Conservation (phyloP, 441 rosid species). For the Erodium texanum region DNA sequence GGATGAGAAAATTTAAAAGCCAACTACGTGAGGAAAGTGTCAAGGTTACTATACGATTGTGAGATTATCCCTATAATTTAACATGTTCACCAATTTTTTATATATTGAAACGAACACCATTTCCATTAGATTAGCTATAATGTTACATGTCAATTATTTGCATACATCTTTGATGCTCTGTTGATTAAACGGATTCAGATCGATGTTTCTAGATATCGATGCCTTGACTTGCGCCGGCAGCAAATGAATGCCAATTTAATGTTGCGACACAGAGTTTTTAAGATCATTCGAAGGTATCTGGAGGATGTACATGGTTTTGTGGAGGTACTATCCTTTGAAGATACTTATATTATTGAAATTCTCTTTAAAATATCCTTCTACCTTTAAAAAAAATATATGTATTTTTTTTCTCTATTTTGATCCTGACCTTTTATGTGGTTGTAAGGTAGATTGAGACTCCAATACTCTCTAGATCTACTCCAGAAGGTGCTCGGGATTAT, state of each 20-base stretch:
- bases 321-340: constrained; percentile 46
- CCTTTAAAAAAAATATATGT: no score
- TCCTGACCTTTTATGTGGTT: constrained; percentile 35
- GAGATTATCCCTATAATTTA: not conserved
- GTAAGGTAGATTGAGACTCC: constrained; percentile 95
- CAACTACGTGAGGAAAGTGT: no score
- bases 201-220: constrained; percentile 48
- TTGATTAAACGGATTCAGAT: constrained; percentile 10
- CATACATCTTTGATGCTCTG: not conserved
- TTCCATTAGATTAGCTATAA: not conserved
- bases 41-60: no score
- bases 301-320: constrained; percentile 79
- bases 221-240: constrained; percentile 86
- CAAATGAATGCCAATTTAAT: constrained; percentile 73
- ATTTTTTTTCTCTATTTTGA: constrained; percentile 18
- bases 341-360: not conserved
- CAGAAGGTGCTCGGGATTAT: constrained; percentile 97
- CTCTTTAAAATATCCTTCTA: not conserved
- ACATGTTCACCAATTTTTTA: not conserved
- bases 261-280: constrained; percentile 82
- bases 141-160: not conserved
- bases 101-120: not conserved
- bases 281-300: constrained; percentile 70
- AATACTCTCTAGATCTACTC: constrained; percentile 89
- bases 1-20: no score